Percentiles rank a stretch among this genome's conserved stretches.
phyloP scores from a whole-genome alignment of 805 yeast species.

The Grigorovia yakushimaensis region DNA sequence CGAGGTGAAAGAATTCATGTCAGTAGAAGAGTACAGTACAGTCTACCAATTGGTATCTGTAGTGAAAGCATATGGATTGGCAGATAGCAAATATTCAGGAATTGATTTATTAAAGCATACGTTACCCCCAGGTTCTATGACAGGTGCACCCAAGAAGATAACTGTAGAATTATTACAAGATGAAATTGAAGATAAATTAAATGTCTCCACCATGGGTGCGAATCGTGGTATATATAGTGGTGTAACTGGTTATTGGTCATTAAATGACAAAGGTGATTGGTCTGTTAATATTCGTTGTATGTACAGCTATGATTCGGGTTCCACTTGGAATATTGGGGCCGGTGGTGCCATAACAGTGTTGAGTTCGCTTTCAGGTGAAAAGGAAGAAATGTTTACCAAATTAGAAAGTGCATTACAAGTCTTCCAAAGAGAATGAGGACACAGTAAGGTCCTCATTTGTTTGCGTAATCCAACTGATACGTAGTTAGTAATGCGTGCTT shows the following conservation, averaged over 20 bases:
- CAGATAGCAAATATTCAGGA: conserved; percentile 41
- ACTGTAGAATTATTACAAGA: conserved; percentile 73
- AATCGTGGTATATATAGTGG: conserved; percentile 85
- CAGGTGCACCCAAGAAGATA: conserved; percentile 96
- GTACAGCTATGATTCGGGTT: conserved; percentile 45
- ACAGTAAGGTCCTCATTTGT: no score
- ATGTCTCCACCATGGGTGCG: conserved; percentile 21
- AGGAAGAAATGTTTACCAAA: conserved; percentile 84
- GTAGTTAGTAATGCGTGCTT: no score
- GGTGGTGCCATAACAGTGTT: conserved; percentile 96
- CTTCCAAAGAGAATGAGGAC: conserved; percentile 29
- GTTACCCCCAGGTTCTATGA: conserved; percentile 98
- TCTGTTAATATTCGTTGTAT: conserved; percentile 86
- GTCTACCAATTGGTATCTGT: conserved; percentile 90
- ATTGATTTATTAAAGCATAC: conserved; percentile 69
- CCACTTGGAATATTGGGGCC: conserved; percentile 82
- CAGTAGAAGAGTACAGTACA: conserved; percentile 84
- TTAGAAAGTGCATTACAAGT: conserved; percentile 71
- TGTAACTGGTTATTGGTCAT: conserved; percentile 90
- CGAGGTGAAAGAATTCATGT: conserved; percentile 69
- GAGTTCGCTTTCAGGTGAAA: conserved; percentile 74
- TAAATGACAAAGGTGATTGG: conserved; percentile 86
- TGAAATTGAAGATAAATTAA: conserved; percentile 27
- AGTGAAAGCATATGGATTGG: conserved; percentile 47
- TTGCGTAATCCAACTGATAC: no score